Evolutionary conservation across 441 rosid genomes (phyloP).

Genomic region (Omphalea diandra): DNA sequence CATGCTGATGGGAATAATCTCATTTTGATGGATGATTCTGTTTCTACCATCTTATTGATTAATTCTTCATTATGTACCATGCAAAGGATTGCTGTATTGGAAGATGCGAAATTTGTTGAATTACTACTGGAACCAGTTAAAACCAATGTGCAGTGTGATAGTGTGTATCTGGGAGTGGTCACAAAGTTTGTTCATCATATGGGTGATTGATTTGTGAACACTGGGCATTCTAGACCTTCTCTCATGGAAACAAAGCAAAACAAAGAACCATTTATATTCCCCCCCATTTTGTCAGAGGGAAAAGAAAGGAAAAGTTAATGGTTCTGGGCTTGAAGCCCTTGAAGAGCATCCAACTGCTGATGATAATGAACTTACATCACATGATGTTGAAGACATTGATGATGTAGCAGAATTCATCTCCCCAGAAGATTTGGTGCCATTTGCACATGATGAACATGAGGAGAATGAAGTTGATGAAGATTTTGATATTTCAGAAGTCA

Average conservation of each 20-base stretch:
- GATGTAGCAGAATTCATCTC: slow-evolving; percentile 55
- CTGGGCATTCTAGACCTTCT: slow-evolving; percentile 75
- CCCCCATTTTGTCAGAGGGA: slow-evolving; percentile 66
- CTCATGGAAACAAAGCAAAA: slow-evolving; percentile 76
- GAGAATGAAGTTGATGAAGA: slow-evolving; percentile 69
- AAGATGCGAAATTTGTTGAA: slow-evolving; percentile 87
- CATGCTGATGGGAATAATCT: slow-evolving; percentile 43
- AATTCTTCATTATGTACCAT: slow-evolving; percentile 89
- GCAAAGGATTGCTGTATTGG: slow-evolving; percentile 96
- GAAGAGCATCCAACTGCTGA: slow-evolving; percentile 38
- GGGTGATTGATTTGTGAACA: slow-evolving; percentile 98
- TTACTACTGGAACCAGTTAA: slow-evolving; percentile 90
- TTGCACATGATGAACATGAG: slow-evolving; percentile 45
- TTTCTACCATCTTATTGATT: slow-evolving; percentile 65
- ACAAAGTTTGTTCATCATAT: slow-evolving; percentile 85
- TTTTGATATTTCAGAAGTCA: slow-evolving; percentile 53
- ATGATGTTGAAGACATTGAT: slow-evolving; percentile 47
- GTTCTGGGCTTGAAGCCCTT: slow-evolving; percentile 33
- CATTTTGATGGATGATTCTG: slow-evolving; percentile 42
- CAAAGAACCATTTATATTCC: slow-evolving; percentile 83
- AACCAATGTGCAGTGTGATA: slow-evolving; percentile 83
- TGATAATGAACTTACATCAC: slow-evolving; percentile 35
- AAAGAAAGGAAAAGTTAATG: slow-evolving; percentile 44
- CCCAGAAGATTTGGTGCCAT: slow-evolving; percentile 34
- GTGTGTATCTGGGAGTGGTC: slow-evolving; percentile 82